These are phyloP conservation scores for Neurospora terricola DNA, from an alignment of 495 filamentous ascomycete species.

Conservation along the genomic window DNA sequence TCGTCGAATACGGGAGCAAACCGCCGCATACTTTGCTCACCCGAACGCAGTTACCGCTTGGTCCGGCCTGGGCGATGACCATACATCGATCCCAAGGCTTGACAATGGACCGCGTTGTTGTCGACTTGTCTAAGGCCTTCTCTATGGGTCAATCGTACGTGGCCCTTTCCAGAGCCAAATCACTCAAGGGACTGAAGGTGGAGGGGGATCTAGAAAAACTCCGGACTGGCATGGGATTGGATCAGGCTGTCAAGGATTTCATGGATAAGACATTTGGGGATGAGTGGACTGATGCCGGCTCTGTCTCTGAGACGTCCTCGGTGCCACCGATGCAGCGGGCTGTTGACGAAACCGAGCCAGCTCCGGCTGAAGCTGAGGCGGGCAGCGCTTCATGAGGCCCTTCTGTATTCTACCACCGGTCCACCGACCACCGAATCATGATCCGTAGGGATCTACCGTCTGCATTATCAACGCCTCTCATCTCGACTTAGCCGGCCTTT, in stretches of 20 bases:
- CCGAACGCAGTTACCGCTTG: slow-evolving; percentile 75
- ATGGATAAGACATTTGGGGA: slow-evolving; percentile 11
- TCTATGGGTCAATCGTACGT: slow-evolving; percentile 86
- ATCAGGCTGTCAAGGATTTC: slow-evolving; percentile 14
- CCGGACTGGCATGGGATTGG: slow-evolving; percentile 7
- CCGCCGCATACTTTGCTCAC: slow-evolving; percentile 50
- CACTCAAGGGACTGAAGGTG: slow-evolving; percentile 57
- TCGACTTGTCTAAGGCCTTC: slow-evolving; percentile 75
- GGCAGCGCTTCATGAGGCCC: no score
- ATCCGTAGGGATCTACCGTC: no score
- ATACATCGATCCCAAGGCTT: slow-evolving; percentile 96
- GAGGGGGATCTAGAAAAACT: slow-evolving; percentile 22
- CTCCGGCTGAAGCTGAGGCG: neutral
- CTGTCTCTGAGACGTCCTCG: neutral
- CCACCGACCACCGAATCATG: no score
- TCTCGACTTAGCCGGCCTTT: no score
- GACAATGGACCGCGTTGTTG: slow-evolving; percentile 82
- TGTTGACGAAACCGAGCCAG: neutral
- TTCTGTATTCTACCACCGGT: no score
- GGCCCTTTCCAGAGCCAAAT: slow-evolving; percentile 68
- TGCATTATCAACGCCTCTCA: no score
- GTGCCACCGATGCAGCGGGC: neutral
- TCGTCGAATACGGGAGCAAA: slow-evolving; percentile 36
- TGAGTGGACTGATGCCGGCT: slow-evolving; percentile 14
- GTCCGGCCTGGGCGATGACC: slow-evolving; percentile 86